Evolutionary conservation across 2,329 filamentous ascomycete genomes (phyloP), one percentile per base, ranked within the genome.

Genomic region (Hirsutella thompsonii): DNA sequence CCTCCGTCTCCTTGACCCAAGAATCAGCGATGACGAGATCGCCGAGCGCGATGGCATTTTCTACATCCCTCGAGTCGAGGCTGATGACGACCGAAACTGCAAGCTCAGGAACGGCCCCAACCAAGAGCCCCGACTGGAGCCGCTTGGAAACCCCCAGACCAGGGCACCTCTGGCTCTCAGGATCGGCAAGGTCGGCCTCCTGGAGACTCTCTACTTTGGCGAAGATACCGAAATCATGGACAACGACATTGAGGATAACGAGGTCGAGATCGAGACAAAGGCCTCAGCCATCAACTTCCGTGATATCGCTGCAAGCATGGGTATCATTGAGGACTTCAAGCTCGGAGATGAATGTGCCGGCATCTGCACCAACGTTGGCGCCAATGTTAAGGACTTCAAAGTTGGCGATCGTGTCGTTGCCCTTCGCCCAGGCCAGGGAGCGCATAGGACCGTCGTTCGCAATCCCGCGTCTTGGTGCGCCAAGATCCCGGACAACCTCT

Each of bases 231-330:
- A 46, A 6, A 38, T 43, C 23, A 21, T 39, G 16, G 39, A 48
- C 16, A 40, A 45, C 11, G 28, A 37, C 2, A 45, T 57, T 3
- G 23, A 33, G 9, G 39, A 41, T 5, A 44, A 51, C 20, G 47
- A 55, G 8, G 42, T 63, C 14, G 56, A 63, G 42, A 49, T 63
- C 8, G 44, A 57, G 20, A 39, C 51, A 2, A 48, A 50, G 39
- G 56, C 58, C 1, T 47, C 47, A 3, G 56, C 57, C 16, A 36
- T 64, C 19, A 63, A 61, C 42, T 62, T 61, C 42, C 42, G 47
- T 8, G 64, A 66, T 44, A 48, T 63, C n/a, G 49, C 61, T 13
- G 50, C 53, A 10, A 52, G 57, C 8, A 47, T 50, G 43, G 50
- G 51, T 10, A 44, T 47, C 23, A 42, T 54, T 18, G 47, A 52